phyloP scores from a whole-genome alignment of 129 eudicot genomes.

The Calendula officinalis region DNA sequence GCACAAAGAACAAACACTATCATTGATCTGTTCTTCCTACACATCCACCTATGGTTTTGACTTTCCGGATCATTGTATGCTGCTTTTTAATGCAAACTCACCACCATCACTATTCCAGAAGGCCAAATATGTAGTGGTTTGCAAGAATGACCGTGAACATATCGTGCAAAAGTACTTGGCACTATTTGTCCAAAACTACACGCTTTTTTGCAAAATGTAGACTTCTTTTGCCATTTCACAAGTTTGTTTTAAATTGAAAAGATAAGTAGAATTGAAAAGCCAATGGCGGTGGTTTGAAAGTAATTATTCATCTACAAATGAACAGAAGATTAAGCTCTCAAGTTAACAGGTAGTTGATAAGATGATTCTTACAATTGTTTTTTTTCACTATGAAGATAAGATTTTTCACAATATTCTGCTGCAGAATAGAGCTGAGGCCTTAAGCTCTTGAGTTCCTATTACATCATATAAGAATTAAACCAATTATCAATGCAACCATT shows the following conservation, averaged over 20 bases:
- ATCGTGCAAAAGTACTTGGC: conserved; percentile 11
- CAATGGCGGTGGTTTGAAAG: neutral
- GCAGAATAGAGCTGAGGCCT: conserved; percentile 98
- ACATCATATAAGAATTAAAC: conserved; percentile 16
- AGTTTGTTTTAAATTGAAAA: neutral
- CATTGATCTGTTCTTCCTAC: conserved; percentile 9
- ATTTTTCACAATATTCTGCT: conserved; percentile 95
- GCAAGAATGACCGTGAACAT: conserved; percentile 16
- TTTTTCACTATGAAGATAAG: conserved; percentile 89
- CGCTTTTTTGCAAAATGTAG: neutral
- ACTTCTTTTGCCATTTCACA: neutral
- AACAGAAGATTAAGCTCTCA: conserved; percentile 12
- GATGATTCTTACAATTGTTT: conserved; percentile 74
- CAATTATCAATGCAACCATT: conserved; percentile 4
- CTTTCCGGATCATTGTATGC: conserved; percentile 4
- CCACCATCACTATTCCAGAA: neutral
- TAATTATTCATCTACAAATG: conserved; percentile 4
- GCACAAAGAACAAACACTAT: conserved; percentile 12
- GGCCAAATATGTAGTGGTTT: conserved; percentile 13
- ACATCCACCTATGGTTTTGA: neutral
- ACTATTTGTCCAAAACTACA: conserved; percentile 7
- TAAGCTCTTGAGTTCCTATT: conserved; percentile 89
- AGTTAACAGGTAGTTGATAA: conserved; percentile 7
- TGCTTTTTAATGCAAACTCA: conserved; percentile 5
- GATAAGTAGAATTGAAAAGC: neutral